These are phyloP conservation scores for Xylaria cubensis DNA, from an alignment of 495 filamentous ascomycete species.

Conservation along the genomic window DNA sequence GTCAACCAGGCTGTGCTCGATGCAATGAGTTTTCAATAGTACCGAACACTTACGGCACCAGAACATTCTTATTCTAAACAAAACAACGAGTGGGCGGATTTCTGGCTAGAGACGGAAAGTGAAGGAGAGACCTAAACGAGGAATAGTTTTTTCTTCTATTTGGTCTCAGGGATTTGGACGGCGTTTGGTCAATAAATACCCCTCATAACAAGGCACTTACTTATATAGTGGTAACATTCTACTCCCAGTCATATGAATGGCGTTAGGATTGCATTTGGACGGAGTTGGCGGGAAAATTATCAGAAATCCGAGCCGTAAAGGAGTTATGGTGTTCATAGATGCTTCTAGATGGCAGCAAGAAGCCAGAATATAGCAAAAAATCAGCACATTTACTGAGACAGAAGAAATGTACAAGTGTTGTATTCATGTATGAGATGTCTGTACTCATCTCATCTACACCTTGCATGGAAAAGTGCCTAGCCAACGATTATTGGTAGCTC, in stretches of 20 bases:
- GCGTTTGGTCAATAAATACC: slow-evolving; percentile 26
- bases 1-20: slow-evolving; percentile 60
- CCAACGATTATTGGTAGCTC: neutral
- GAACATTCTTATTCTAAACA: neutral
- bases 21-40: slow-evolving; percentile 40
- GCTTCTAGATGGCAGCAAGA: neutral
- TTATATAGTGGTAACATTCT: slow-evolving; percentile 9
- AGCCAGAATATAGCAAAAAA: neutral
- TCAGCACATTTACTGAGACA: neutral
- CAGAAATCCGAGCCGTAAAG: no score
- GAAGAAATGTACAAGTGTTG: slow-evolving; percentile 26
- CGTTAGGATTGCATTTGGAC: slow-evolving; percentile 1
- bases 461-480: neutral
- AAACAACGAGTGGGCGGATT: neutral
- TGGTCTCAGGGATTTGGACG: neutral
- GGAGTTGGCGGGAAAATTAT: neutral
- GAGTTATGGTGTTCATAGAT: neutral
- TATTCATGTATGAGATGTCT: slow-evolving; percentile 10
- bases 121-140: neutral
- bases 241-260: slow-evolving; percentile 7
- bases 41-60: neutral
- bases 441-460: neutral
- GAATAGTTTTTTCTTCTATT: neutral
- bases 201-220: neutral
- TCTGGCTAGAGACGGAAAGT: neutral